Conservation (phyloP, 148 eudicot genomes). For the Rhododendron vialii region DNA sequence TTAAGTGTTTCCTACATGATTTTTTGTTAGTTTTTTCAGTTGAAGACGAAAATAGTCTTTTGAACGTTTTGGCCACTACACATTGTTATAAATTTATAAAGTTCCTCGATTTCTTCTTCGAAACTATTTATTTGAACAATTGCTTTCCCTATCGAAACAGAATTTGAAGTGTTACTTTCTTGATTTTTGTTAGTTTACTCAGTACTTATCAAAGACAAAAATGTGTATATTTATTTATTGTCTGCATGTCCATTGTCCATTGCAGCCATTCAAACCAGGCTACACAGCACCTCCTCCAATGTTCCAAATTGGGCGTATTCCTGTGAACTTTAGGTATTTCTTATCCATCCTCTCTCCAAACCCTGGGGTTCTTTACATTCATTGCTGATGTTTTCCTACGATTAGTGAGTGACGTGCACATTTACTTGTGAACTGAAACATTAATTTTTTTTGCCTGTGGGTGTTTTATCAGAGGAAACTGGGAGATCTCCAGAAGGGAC, state of each 20-base stretch:
- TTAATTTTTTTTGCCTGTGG: neutral
- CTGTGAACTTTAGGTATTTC: slow-evolving; percentile 59
- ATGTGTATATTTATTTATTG: neutral
- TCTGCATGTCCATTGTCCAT: slow-evolving; percentile 2
- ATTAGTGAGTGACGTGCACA: neutral
- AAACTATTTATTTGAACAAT: neutral
- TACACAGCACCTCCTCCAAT: slow-evolving; percentile 90
- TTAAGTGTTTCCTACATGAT: neutral
- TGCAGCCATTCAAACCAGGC: slow-evolving; percentile 76
- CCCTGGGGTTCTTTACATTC: neutral
- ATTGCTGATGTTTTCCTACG: neutral
- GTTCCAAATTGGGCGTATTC: slow-evolving; percentile 56
- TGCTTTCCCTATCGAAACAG: neutral
- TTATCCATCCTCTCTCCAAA: neutral
- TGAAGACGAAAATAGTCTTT: neutral
- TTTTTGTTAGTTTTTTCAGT: neutral
- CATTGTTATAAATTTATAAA: neutral
- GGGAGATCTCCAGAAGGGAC: slow-evolving; percentile 65
- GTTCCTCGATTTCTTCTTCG: neutral
- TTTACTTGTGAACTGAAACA: neutral
- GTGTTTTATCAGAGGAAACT: slow-evolving; percentile 57
- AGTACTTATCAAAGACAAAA: neutral
- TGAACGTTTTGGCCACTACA: neutral
- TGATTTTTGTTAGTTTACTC: neutral
- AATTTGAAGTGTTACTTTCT: neutral